Evolutionary conservation across 208 protist species (phyloP).

Genomic region (Giardia muris): DNA sequence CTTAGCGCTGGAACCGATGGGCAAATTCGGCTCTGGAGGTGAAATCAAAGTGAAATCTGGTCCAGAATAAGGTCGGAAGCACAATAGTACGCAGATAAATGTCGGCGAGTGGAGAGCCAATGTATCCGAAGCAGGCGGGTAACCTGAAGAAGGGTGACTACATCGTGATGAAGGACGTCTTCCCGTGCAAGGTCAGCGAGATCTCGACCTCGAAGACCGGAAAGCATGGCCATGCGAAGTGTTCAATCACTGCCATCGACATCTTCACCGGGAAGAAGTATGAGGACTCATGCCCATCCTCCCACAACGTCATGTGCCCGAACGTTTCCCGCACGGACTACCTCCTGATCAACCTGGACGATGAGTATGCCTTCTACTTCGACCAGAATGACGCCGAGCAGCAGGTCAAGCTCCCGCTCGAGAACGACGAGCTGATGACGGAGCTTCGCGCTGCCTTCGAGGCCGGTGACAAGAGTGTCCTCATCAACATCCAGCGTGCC

Average conservation of each 20-base stretch:
- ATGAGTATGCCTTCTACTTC: slow-evolving; percentile 26
- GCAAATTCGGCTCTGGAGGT: background rate
- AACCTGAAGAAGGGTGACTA: slow-evolving; percentile 28
- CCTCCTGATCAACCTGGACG: slow-evolving; percentile 33
- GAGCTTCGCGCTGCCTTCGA: slow-evolving; percentile 30
- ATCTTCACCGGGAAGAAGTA: slow-evolving; percentile 42
- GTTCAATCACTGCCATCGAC: slow-evolving; percentile 26
- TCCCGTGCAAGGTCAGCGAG: slow-evolving; percentile 38
- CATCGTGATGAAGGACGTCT: slow-evolving; percentile 33
- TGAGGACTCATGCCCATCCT: slow-evolving; percentile 31
- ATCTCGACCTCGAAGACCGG: slow-evolving; percentile 38
- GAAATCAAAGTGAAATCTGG: background rate
- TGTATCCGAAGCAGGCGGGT: slow-evolving; percentile 28
- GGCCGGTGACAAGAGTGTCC: slow-evolving; percentile 33
- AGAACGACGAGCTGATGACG: slow-evolving; percentile 35
- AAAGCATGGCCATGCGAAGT: slow-evolving; percentile 47
- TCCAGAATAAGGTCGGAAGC: background rate
- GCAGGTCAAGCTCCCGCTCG: slow-evolving; percentile 36
- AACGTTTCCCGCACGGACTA: slow-evolving; percentile 33
- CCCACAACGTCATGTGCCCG: slow-evolving; percentile 38
- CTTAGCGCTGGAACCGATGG: background rate
- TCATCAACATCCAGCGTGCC: slow-evolving; percentile 5
- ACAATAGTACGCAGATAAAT: background rate
- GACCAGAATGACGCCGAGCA: background rate
- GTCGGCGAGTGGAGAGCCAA: slow-evolving; percentile 10